These are phyloP conservation scores for Dalbergia oliveri DNA, from an alignment of 306 rosid genomes.

Conservation along the genomic window DNA sequence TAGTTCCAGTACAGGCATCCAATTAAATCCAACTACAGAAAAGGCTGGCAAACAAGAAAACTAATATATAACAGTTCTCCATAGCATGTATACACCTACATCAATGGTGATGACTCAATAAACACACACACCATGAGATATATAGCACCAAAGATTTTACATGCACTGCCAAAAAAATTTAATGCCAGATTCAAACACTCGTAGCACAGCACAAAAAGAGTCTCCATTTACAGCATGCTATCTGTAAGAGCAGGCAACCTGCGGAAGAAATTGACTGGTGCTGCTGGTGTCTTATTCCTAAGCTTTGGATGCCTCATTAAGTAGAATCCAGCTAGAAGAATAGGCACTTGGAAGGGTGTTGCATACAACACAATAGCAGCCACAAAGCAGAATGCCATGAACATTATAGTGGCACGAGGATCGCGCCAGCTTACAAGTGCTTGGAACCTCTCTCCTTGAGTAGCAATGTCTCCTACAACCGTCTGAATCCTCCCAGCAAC, in stretches of 20 bases:
- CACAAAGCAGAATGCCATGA: slow-evolving; percentile 68
- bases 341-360: slow-evolving; percentile 72
- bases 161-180: slow-evolving; percentile 44
- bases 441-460: slow-evolving; percentile 91
- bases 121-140: slow-evolving; percentile 39
- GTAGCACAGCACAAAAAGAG: slow-evolving; percentile 28
- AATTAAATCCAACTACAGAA: not conserved
- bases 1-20: slow-evolving; percentile 13
- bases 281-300: slow-evolving; percentile 71
- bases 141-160: slow-evolving; percentile 39
- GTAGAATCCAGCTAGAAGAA: slow-evolving; percentile 72
- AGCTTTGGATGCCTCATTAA: slow-evolving; percentile 90
- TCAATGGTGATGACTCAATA: slow-evolving; percentile 27
- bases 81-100: not conserved
- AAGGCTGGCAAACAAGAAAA: not conserved
- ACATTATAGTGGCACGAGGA: slow-evolving; percentile 84
- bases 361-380: slow-evolving; percentile 75
- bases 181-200: slow-evolving; percentile 29
- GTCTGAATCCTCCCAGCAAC: slow-evolving; percentile 89
- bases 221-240: slow-evolving; percentile 73
- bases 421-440: slow-evolving; percentile 96
- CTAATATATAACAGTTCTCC: slow-evolving; percentile 9
- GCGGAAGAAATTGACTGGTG: slow-evolving; percentile 84
- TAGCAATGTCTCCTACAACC: slow-evolving; percentile 87
- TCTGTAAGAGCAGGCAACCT: slow-evolving; percentile 86